Evolutionary conservation across 768 basidiomycete genomes (phyloP).

Genomic region (Antrodiella citrinella): DNA sequence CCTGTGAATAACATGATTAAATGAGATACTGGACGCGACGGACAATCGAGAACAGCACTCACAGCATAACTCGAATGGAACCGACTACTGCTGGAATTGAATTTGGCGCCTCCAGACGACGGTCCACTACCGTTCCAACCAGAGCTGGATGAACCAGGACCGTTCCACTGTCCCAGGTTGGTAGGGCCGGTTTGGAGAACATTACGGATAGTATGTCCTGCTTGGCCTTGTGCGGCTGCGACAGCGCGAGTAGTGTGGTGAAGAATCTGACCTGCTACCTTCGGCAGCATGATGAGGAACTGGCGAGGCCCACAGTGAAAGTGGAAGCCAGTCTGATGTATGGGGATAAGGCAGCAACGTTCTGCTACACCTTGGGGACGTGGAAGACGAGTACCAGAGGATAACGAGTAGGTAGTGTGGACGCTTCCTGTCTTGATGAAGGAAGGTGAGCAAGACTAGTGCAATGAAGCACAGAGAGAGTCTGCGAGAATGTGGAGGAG

Average conservation of each 20-base stretch:
- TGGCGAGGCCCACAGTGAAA: too few relatives aligned
- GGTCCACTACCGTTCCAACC: constrained; percentile 49
- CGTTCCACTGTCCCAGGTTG: constrained; percentile 35
- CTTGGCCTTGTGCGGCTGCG: constrained; percentile 67
- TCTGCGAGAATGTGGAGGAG: too few relatives aligned
- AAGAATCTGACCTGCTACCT: constrained; percentile 72
- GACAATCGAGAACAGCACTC: constrained; percentile 18
- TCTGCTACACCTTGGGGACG: too few relatives aligned
- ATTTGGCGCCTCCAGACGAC: constrained; percentile 67
- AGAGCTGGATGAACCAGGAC: constrained; percentile 36
- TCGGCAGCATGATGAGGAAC: constrained; percentile 59
- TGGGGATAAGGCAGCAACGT: too few relatives aligned
- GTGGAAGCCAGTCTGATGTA: too few relatives aligned
- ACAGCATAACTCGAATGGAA: constrained; percentile 67
- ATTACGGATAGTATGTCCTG: constrained; percentile 60
- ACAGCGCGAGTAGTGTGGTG: constrained; percentile 72
- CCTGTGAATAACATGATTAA: constrained; percentile 32
- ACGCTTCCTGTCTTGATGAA: too few relatives aligned
- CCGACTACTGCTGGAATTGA: constrained; percentile 61
- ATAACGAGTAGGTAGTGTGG: too few relatives aligned
- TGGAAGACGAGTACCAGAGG: too few relatives aligned
- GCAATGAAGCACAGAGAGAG: too few relatives aligned
- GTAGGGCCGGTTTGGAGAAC: constrained; percentile 51
- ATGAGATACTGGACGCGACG: not conserved
- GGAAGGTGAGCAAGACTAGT: too few relatives aligned